A percentile compares a stretch with the other conserved stretches of the same genome.
These are phyloP conservation scores for Russula sp. DNA, from an alignment of 768 basidiomycete genomes.

Conservation along the genomic window DNA sequence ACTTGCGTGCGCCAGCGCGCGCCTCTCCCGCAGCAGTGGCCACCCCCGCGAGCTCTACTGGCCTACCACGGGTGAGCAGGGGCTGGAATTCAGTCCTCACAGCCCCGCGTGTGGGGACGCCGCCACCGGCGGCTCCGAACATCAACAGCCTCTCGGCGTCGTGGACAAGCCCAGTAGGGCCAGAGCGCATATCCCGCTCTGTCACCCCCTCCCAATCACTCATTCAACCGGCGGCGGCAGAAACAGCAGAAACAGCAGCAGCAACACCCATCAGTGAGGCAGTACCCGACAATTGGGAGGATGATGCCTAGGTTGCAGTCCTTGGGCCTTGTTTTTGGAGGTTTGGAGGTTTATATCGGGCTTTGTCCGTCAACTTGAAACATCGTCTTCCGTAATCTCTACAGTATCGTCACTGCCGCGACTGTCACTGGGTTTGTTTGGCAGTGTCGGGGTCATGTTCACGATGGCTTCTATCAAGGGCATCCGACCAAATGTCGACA, in stretches of 20 bases:
- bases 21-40: constrained; percentile 20
- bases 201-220: constrained; percentile 11
- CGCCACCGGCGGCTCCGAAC: constrained; percentile 2
- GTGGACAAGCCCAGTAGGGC: not conserved
- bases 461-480: not conserved
- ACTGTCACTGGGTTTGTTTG: not conserved
- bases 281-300: constrained; percentile 53
- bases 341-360: not conserved
- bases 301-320: constrained; percentile 32
- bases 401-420: not conserved
- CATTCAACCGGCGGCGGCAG: not conserved
- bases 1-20: constrained; percentile 36
- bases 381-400: not conserved
- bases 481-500: not conserved
- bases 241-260: not conserved
- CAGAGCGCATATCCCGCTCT: constrained; percentile 4
- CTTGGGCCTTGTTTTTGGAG: not conserved
- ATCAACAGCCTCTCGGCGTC: not conserved
- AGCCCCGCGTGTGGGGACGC: constrained; percentile 10
- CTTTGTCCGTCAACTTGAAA: not conserved
- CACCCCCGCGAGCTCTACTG: constrained; percentile 2
- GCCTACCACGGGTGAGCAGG: constrained; percentile 17
- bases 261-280: constrained; percentile 14
- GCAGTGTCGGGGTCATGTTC: not conserved
- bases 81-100: constrained; percentile 33